Base-by-base conservation (phyloP, 2,329 filamentous ascomycete genomes). In the Erysiphe neolycopersici region DNA sequence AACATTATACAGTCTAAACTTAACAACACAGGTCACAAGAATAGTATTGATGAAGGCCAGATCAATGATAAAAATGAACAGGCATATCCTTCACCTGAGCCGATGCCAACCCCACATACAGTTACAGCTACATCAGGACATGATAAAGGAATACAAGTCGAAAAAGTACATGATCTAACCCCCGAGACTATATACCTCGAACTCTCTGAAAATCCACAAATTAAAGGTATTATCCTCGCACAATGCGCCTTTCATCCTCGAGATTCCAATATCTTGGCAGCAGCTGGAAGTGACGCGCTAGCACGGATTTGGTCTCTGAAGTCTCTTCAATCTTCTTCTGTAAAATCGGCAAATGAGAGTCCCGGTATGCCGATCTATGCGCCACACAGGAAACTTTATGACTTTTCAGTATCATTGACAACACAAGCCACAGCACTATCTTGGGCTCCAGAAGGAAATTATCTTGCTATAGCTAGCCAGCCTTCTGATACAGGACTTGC, bases 161-260 rank as follows among this genome's bases (percentile, higher is more conserved):
- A 75, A 44, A 75, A 75, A 54, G 69, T 73, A 45, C 63, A 68
- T 51, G 71, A 76, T 52, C 63, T 77, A 44, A 63, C 65, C 40
- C 60, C 65, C 26, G 64, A 68, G 49, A 76, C 71, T n/a, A 68
- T 65, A 29, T 76, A 73, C 55, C 63, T 77, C 47, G 68, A 67
- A 49, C 62, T 76, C 49, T 54, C 60, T 38, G 55, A 57, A 32
- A 53, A 57, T 46, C 54, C 54, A 48, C 53, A 58, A 49, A 59
- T 54, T 50, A 69, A 66, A 53, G 63, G 64, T 59, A 69, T 72
- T 56, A 66, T 74, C 54, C 61, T 76, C 59, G 65, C 76, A 62
- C 71, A 75, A 60, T 76, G 72, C 66, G 70, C 74, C 64, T 77
- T 71, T 69, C 75, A 69, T 64, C 73, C 73, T 52, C 64, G 58